Evolutionary conservation across 2,329 filamentous ascomycete genomes (phyloP).

Genomic region (Ophiocordyceps sinensis): DNA sequence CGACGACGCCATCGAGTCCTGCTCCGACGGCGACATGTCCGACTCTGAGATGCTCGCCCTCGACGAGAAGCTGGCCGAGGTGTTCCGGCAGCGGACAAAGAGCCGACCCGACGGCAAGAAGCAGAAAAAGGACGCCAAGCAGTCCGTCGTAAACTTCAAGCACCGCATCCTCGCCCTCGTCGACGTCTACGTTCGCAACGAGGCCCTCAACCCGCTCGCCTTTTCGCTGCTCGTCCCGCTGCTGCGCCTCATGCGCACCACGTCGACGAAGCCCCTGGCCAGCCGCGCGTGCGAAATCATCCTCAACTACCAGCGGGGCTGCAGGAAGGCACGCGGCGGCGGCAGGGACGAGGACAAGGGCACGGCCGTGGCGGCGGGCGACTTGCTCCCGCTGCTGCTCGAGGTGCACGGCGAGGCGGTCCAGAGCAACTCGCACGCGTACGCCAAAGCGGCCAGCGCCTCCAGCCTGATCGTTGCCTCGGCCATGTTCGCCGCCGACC

Average conservation of each 20-base stretch:
- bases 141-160: slow-evolving; percentile 88
- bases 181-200: slow-evolving; percentile 69
- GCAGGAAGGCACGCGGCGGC: slow-evolving; percentile 37
- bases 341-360: slow-evolving; percentile 13
- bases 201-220: slow-evolving; percentile 52
- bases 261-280: slow-evolving; percentile 59
- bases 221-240: slow-evolving; percentile 63
- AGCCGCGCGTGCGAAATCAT: slow-evolving; percentile 62
- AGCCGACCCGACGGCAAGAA: slow-evolving; percentile 54
- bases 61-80: slow-evolving; percentile 67
- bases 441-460: slow-evolving; percentile 60
- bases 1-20: slow-evolving; percentile 37
- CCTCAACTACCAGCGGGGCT: slow-evolving; percentile 52
- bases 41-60: slow-evolving; percentile 91
- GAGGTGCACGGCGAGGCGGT: slow-evolving; percentile 55
- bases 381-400: slow-evolving; percentile 43
- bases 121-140: slow-evolving; percentile 74
- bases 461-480: slow-evolving; percentile 55
- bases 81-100: slow-evolving; percentile 68
- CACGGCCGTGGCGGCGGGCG: slow-evolving; percentile 21
- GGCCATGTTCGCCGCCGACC: slow-evolving; percentile 40
- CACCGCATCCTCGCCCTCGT: slow-evolving; percentile 81
- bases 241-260: slow-evolving; percentile 62
- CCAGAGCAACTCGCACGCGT: slow-evolving; percentile 50
- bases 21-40: slow-evolving; percentile 70